Evolutionary conservation across 768 basidiomycete species (phyloP), one percentile per base, ranked within the genome.

Genomic region (Mycena kentingensis): DNA sequence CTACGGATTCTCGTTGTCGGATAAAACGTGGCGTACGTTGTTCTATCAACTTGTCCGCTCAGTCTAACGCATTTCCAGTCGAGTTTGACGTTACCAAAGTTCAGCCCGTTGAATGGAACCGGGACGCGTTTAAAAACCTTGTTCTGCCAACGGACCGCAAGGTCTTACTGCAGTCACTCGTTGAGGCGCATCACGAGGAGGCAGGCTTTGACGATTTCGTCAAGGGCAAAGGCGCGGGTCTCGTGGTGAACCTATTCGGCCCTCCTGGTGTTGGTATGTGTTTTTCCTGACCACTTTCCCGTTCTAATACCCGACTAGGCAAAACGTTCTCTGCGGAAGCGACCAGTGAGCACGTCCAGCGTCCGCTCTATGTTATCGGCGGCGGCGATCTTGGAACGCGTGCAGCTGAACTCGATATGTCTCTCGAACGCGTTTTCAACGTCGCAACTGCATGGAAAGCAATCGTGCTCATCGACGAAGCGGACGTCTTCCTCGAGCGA

Each of bases 401-500:
- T 0, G 78, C 81, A 0, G 57, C 63, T 13, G 62, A 63, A 0
- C 68, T 84, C 18, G 80, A 84, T 49, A 12, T 44, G 11, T 67
- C 73, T 1, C 70, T 83, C 10, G 75, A 78, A 57, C 67, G 68
- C 12, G 74, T 79, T 15, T 77, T 79, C 43, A 73, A 81, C 48
- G 71, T 82, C 38, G 80, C 81, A 0, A 83, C 80, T 13, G 75
- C 76, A n/a, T 83, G 81, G 81, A 81, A 81, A 52, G 80, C 80
- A 0, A 81, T 82, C 38, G 77, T 82, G 1, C 67, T 82, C 38
- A 82, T 83, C 45, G 81, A 83, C 49, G 81, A 83, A 70, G 83
- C 84, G 4, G 85, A 88, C 66, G 84, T 88, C 4, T 88, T 87
- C 77, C 74, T 88, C 26, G 85, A 87, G 60, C 80, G 82, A 63